Conservation (phyloP, 129 eudicot species). For the Rutidosis leptorrhynchoides region DNA sequence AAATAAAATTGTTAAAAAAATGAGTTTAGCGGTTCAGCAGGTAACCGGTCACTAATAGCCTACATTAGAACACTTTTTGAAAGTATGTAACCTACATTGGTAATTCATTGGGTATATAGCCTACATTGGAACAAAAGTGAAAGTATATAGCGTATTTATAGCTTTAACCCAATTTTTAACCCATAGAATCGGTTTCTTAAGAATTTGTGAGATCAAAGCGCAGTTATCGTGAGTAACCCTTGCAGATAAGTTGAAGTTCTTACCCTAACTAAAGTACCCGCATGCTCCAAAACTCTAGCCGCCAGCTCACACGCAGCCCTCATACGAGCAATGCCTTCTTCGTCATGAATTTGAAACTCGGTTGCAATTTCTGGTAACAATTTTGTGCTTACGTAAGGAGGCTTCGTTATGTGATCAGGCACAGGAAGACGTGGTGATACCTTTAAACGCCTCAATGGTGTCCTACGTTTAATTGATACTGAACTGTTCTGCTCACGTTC, state of each 20-base stretch:
- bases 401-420: slow-evolving; percentile 87
- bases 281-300: slow-evolving; percentile 84
- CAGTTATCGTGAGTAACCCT: not conserved
- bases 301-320: slow-evolving; percentile 96
- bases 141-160: too few species aligned
- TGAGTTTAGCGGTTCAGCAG: too few species aligned
- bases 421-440: slow-evolving; percentile 89
- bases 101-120: too few species aligned
- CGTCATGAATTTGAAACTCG: slow-evolving; percentile 73
- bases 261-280: slow-evolving; percentile 95
- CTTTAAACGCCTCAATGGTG: slow-evolving; percentile 81
- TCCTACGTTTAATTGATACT: slow-evolving; percentile 41
- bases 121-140: too few species aligned
- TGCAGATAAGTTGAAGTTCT: slow-evolving; percentile 25
- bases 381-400: slow-evolving; percentile 74
- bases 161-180: too few species aligned
- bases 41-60: too few species aligned
- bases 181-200: not conserved
- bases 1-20: too few species aligned
- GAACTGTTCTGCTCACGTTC: slow-evolving; percentile 61
- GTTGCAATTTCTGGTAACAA: slow-evolving; percentile 72
- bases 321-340: slow-evolving; percentile 86
- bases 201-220: too few species aligned
- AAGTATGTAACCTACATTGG: too few species aligned
- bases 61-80: too few species aligned